Conservation (phyloP, 495 filamentous ascomycete species). For the Lichenothelia convexa region DNA sequence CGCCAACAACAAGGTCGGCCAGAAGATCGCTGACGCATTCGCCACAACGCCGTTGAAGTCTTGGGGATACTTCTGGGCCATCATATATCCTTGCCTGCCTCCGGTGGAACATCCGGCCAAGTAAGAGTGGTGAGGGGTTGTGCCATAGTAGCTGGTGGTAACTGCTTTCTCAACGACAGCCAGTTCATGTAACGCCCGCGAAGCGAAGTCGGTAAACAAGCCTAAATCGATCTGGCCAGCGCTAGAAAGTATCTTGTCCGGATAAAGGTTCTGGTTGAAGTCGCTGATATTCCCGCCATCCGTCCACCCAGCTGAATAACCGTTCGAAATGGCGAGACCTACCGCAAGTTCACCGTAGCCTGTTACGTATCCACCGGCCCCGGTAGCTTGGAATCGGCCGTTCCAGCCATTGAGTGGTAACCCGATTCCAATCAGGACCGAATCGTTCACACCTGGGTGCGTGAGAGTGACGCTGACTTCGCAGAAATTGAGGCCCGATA, state of each 20-base stretch:
- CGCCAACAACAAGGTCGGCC: no score
- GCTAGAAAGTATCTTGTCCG: constrained; percentile 1
- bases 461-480: no score
- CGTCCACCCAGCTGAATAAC: background rate
- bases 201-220: constrained; percentile 31
- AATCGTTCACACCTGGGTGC: no score
- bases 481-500: no score
- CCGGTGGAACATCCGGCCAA: constrained; percentile 42
- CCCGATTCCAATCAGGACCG: no score
- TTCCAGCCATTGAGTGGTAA: constrained; percentile 36
- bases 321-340: no score
- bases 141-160: constrained; percentile 26
- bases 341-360: constrained; percentile 38
- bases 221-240: constrained; percentile 20
- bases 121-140: constrained; percentile 28
- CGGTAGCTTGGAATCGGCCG: constrained; percentile 26
- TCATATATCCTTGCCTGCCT: constrained; percentile 37
- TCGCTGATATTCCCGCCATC: background rate
- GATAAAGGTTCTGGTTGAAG: background rate
- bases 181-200: constrained; percentile 32
- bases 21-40: constrained; percentile 36
- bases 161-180: constrained; percentile 21
- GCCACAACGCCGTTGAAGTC: constrained; percentile 52
- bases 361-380: constrained; percentile 32
- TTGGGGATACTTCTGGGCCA: constrained; percentile 32